Base-by-base conservation (phyloP, 1,284 basidiomycete genomes). In the Meripilus lineatus region DNA sequence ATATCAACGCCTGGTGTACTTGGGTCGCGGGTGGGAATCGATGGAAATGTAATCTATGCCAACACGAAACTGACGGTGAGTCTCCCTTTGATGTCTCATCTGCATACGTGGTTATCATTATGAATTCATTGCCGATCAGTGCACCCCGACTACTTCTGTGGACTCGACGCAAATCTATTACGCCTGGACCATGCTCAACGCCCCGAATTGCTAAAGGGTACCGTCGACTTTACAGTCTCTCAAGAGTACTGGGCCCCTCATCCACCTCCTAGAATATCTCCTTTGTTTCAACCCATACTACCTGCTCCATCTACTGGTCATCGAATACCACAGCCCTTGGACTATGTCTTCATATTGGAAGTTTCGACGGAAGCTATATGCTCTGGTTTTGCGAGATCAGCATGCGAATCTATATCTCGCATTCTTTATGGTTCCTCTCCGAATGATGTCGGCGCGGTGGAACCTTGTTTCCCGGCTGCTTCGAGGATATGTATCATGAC, bases 31-130 rank as follows among this genome's bases (percentile, higher is more conserved):
- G 90, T 7, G 96, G 96, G 3, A 78, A 79, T 49, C 80, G 75
- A 53, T 99, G 93, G 90, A 82, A 78, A 53, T 99, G 96, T 66
- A 99, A 98, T 69, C 64, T 99, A 4, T 99, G 96, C 65, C 70
- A 74, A 6, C 78, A 82, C 48, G 78, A 88, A 52, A 93, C 89
- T 17, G 75, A 84, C 69, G 93, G 93, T 93, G 49, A 50, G 72
- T 53, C 11, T 22, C 38, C n/a, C 15, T 36, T 30, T 30, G 28
- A 30, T 30, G 20, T 37, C 21, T 44, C 22, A 44, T 25, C 17
- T 49, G 17, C 22, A 18, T n/a, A 13, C 17, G 37, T 22, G 35
- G 40, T 21, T 40, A 22, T 21, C 23, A 23, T 38, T 37, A 20
- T 40, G 21, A 10, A 23, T 18, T 23, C 6, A 24, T 20, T 13